Base-by-base conservation (phyloP, 1,139 yeast genomes). In the Debaryomyces robertsiae region DNA sequence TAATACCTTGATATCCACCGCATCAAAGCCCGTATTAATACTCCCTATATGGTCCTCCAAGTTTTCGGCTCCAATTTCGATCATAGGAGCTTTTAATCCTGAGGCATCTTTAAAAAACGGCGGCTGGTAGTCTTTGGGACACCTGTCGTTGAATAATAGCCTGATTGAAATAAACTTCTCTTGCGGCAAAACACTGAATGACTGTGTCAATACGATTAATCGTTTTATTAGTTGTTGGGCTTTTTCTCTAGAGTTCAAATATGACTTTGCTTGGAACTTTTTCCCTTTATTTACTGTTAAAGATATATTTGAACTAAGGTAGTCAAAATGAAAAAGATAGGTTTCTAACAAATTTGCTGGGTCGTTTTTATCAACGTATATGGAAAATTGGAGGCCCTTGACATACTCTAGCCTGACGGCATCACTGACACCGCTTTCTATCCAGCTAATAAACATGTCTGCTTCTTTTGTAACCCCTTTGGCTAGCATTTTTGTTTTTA, bases 191-290 rank as follows among this genome's bases (percentile, higher is more conserved):
- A 77, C 69, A 16, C 76, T 72, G 25, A 79, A 60, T 0, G 73
- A 60, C 53, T 79, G 84, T 0, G 82, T 76, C n/a, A 74, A 56
- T 1, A 77, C 61, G 19, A 79, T 74, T 39, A 79, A 66, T 42
- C 75, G 60, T 49, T 69, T 68, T 63, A 79, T 67, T 38, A 79
- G 49, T 38, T 67, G 73, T 43, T 73, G 77, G 7, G 46, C 44
- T 11, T 41, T 38, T 16, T 41, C 46, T 28, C 44, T 39, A 6
- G 73, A 60, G 46, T 38, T 33, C 13, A 36, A 23, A 17, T 32
- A 27, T 2, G 36, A 30, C 16, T 24, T 15, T 1, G 18, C 5
- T 11, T 33, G 30, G 14, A n/a, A 33, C 9, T 33, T 33, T 9
- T 24, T 29, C 6, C 17, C 25, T 6, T 33, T 18, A 11, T 33